These are phyloP conservation scores for Saccharomycopsis sp. DNA, from an alignment of 805 yeast genomes.

Conservation along the genomic window DNA sequence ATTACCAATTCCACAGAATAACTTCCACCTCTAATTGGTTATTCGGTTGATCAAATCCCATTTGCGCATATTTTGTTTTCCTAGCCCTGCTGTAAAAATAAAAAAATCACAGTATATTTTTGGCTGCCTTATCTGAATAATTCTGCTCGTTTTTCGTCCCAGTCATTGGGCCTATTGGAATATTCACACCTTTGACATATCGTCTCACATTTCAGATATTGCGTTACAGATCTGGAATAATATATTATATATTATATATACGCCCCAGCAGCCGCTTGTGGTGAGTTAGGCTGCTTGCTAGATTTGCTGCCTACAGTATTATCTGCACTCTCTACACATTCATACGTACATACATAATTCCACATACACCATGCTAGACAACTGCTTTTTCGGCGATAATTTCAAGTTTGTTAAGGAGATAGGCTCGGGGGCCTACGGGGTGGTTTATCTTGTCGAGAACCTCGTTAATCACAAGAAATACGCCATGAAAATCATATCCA, in stretches of 20 bases:
- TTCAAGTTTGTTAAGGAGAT: conserved; percentile 43
- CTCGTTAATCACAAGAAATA: conserved; percentile 39
- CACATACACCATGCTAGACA: neutral
- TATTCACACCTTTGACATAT: neutral
- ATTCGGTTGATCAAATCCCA: neutral
- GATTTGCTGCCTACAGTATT: neutral
- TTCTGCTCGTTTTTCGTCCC: neutral
- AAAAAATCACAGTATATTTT: neutral
- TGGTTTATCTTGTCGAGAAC: conserved; percentile 66
- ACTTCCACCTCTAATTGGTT: neutral
- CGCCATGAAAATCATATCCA: conserved; percentile 64
- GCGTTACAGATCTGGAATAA: neutral
- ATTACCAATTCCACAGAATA: too few species aligned
- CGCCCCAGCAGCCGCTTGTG: too few species aligned
- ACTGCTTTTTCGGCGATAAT: conserved; percentile 24
- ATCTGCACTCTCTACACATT: neutral
- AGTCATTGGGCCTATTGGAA: neutral
- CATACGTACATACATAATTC: neutral
- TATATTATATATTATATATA: too few species aligned
- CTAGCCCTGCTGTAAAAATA: neutral
- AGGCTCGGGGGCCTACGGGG: conserved; percentile 85
- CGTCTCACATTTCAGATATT: neutral
- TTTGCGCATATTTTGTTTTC: neutral
- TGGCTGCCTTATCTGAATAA: neutral
- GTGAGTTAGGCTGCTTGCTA: too few species aligned